Conservation (phyloP, 2,329 filamentous ascomycete genomes). For the Daldinia eschscholtzii region DNA sequence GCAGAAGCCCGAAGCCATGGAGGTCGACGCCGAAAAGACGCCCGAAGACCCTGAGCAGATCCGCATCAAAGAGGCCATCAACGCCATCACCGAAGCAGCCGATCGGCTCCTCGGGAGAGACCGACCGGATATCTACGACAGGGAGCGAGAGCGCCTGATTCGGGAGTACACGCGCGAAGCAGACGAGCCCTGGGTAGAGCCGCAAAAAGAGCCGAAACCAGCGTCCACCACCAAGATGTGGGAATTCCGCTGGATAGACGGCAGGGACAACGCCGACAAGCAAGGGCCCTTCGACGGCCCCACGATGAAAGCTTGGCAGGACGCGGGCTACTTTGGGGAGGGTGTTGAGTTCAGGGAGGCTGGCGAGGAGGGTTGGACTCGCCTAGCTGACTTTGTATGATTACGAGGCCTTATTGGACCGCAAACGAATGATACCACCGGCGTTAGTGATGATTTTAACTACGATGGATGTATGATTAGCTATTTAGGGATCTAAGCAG, state of each 20-base stretch:
- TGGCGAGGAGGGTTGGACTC: slow-evolving; percentile 68
- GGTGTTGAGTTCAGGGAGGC: slow-evolving; percentile 82
- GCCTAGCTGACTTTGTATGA: slow-evolving; percentile 65
- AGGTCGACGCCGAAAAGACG: slow-evolving; percentile 71
- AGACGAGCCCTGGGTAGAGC: slow-evolving; percentile 82
- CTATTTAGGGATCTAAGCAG: neutral
- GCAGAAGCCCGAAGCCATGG: slow-evolving; percentile 73
- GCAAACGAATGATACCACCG: slow-evolving; percentile 30
- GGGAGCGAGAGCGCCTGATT: slow-evolving; percentile 84
- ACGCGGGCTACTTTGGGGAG: slow-evolving; percentile 92
- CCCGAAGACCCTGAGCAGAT: slow-evolving; percentile 76
- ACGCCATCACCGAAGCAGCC: slow-evolving; percentile 88
- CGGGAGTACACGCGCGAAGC: slow-evolving; percentile 87
- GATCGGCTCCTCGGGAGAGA: slow-evolving; percentile 87
- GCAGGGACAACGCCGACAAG: slow-evolving; percentile 79
- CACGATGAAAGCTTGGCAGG: slow-evolving; percentile 92
- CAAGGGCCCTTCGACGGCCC: slow-evolving; percentile 89
- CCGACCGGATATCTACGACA: slow-evolving; percentile 90
- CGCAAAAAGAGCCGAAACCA: slow-evolving; percentile 50
- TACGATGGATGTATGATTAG: slow-evolving; percentile 17
- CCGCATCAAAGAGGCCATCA: slow-evolving; percentile 78
- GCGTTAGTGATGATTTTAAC: slow-evolving; percentile 5
- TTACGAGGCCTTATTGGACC: slow-evolving; percentile 5
- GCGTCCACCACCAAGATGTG: slow-evolving; percentile 66
- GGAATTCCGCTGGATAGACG: slow-evolving; percentile 95